Conservation (phyloP, 148 eudicot genomes). For the Vaccinium vitisidaea region DNA sequence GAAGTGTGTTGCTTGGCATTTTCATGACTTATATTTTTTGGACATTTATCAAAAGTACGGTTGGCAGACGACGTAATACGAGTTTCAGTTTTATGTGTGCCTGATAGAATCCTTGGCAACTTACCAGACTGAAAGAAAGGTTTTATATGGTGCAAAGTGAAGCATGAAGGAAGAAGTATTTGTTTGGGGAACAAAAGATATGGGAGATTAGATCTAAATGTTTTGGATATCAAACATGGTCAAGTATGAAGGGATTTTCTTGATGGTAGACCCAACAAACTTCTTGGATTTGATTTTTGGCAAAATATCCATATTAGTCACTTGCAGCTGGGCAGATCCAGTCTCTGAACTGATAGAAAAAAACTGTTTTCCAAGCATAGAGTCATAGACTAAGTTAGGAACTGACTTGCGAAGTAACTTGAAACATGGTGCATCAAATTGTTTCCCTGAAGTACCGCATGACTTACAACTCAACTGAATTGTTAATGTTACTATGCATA, state of each 20-base stretch:
- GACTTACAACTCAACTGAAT: not conserved
- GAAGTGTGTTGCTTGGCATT: not conserved
- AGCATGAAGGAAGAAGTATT: not conserved
- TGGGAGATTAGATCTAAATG: not conserved
- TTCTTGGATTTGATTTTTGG: not conserved
- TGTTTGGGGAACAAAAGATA: not conserved
- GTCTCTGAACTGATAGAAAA: not conserved
- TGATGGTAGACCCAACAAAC: not conserved
- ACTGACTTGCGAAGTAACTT: not conserved
- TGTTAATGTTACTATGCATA: slow-evolving; percentile 2
- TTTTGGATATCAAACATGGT: not conserved
- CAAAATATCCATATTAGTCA: not conserved
- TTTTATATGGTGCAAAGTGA: not conserved
- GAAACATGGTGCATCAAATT: not conserved
- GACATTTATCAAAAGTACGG: not conserved
- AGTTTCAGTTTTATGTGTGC: not conserved
- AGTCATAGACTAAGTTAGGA: not conserved
- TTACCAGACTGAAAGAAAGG: not conserved
- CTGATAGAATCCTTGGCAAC: not conserved
- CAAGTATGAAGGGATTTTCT: not conserved
- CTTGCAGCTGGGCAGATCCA: not conserved
- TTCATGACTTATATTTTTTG: not conserved
- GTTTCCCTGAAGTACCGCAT: not conserved
- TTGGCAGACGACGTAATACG: not conserved
- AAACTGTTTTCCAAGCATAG: not conserved